Evolutionary conservation across 345 rosid species (phyloP), one percentile per base, ranked within the genome.

Genomic region (Mercurialis annua): DNA sequence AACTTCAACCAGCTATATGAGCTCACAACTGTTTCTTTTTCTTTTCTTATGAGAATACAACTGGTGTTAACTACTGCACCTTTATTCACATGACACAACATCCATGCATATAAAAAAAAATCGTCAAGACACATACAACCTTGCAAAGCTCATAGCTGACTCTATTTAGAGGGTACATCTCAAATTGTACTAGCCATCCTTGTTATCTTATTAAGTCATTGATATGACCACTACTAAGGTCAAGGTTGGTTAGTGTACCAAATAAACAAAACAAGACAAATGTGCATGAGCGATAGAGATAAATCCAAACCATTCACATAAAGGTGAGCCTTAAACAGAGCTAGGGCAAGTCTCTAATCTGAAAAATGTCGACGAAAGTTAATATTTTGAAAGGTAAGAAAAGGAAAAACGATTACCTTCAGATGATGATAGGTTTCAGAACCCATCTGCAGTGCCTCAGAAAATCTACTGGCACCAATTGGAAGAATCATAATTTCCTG

Each of bases 381-480:
- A 54, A 21, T 49, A 59, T 54, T 72, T 55, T 47, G 31, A 76
- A 56, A 64, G 62, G 46, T 48, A 60, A 29, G 4, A 62, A 57
- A 15, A 70, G 70, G 12, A 5, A 62, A 57, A 16, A 70, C 73
- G 73, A 64, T 62, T 78, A 94, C 99, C 98, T 94, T 94, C 67
- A 94, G 85, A 76, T 94, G 99, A 76, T 87, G 92, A 80, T 87
- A 94, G 51, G 93, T 86, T 81, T 94, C 99, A 56, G 99, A 78
- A 73, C 98, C 99, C 93, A 92, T 89, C 72, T 83, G 95, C 71
- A 94, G 73, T 51, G 99, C 99, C 84, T 94, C 99, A 81, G 86
- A 87, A 84, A 91, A 91, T 76, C 84, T 91, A 79, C 67, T 72
- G 38, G 99, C 99, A 72, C 97, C 99, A 76, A 78, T 73, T 31